Base-by-base conservation (phyloP, 2,329 filamentous ascomycete genomes). In the Monilinia vaccinii-corymbosi region DNA sequence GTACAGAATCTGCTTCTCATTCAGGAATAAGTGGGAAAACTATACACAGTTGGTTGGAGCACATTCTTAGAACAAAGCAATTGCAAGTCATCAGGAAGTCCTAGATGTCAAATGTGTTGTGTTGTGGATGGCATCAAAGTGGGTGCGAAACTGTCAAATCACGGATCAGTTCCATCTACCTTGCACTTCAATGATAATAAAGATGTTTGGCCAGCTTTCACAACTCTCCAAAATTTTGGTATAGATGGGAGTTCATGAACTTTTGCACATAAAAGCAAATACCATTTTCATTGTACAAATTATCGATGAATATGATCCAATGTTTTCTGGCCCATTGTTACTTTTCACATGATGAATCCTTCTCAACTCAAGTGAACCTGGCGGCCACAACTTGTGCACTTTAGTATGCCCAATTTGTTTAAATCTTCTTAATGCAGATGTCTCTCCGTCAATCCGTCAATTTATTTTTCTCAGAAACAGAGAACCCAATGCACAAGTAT, bases 1-100 rank as follows among this genome's bases (percentile, higher is more conserved):
- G 69, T 71, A 71, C 65, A 70, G 69, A 71, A 71, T 67, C 63
- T 63, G 67, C 65, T 65, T 66, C 64, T 65, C 62, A 57, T 36
- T 44, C 44, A 47, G 44, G 57, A 21, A 45, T 42, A 53, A 25
- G 14, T 44, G 14, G 28, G 23, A n/a, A 23, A 23, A 32, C n/a
- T 44, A 21, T 45, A 23, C 9, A 34, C 9, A 32, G 10, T 25
- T 8, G n/a, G 36, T 21, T 44, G 38, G 9, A 16, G n/a, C 40
- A 55, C 13, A 8, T 23, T 23, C 31, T 55, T 8, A 14, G n/a
- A 55, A 6, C 28, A 9, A 18, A 23, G 18, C 28, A 32, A n/a
- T 44, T n/a, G 40, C 38, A 44, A 44, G 38, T 23, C 25, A 55
- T 34, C 51, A 45, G 38, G 40, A 25, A 55, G 38, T 44, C 25